Conservation (phyloP, 257 asterid species). For the Solanum medicagineum region DNA sequence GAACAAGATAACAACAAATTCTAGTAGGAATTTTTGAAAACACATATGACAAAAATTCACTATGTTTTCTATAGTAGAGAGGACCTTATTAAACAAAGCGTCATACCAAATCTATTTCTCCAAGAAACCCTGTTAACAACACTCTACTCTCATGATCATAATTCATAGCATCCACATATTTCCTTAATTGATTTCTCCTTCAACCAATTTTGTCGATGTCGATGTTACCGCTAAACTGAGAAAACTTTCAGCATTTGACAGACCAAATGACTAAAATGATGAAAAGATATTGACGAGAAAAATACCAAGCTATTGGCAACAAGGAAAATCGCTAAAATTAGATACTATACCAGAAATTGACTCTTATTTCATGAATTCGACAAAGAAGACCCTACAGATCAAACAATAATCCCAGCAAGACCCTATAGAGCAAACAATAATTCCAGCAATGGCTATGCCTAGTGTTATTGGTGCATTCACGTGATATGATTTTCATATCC, state of each 20-base stretch:
- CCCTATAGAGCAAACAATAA: too few species aligned
- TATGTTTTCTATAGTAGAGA: background rate
- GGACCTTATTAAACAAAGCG: background rate
- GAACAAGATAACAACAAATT: background rate
- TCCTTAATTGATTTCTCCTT: too few species aligned
- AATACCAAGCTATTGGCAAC: too few species aligned
- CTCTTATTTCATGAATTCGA: background rate
- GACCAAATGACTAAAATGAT: too few species aligned
- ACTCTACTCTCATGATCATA: too few species aligned
- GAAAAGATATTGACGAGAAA: background rate
- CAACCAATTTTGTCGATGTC: too few species aligned
- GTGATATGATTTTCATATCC: background rate
- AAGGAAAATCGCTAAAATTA: background rate
- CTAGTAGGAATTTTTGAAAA: background rate
- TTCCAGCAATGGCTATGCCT: background rate
- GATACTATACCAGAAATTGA: too few species aligned
- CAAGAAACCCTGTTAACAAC: too few species aligned
- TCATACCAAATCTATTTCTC: background rate
- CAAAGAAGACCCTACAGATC: background rate
- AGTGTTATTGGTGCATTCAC: background rate
- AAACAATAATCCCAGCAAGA: background rate
- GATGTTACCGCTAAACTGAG: too few species aligned
- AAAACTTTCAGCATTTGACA: too few species aligned
- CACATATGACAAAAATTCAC: background rate
- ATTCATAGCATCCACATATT: too few species aligned